These are phyloP conservation scores for Cyberlindnera mississippiensis DNA, from an alignment of 805 yeast genomes.

Conservation along the genomic window DNA sequence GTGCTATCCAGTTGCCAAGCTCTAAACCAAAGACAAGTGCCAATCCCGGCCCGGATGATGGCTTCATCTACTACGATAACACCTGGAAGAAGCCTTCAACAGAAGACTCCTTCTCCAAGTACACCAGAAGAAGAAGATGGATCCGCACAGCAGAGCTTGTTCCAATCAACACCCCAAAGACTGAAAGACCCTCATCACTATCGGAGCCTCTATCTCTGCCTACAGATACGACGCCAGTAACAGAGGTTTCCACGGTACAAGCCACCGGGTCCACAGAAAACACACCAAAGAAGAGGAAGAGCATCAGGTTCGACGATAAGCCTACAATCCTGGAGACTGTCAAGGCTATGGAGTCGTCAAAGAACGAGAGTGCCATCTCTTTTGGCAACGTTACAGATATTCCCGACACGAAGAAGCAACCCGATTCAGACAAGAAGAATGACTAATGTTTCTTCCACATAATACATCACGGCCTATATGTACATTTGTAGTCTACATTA, in stretches of 20 bases:
- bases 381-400: not conserved
- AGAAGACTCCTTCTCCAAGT: slow-evolving; percentile 83
- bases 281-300: slow-evolving; percentile 34
- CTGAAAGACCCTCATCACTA: slow-evolving; percentile 3
- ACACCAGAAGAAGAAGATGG: slow-evolving; percentile 95
- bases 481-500: too few species aligned
- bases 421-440: too few species aligned
- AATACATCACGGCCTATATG: too few species aligned
- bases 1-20: slow-evolving; percentile 68
- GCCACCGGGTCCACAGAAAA: slow-evolving; percentile 14
- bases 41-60: slow-evolving; percentile 76
- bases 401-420: not conserved
- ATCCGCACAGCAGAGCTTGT: slow-evolving; percentile 88
- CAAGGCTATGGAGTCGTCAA: slow-evolving; percentile 17
- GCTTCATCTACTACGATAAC: slow-evolving; percentile 84
- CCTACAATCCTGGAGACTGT: slow-evolving; percentile 27
- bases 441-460: too few species aligned
- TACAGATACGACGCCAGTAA: slow-evolving; percentile 14
- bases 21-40: slow-evolving; percentile 52
- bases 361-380: slow-evolving; percentile 1
- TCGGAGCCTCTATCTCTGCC: slow-evolving; percentile 8
- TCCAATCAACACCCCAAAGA: slow-evolving; percentile 26
- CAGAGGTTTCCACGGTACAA: slow-evolving; percentile 23
- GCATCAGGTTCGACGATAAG: slow-evolving; percentile 43
- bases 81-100: slow-evolving; percentile 91